phyloP scores from a whole-genome alignment of 2,329 filamentous ascomycete genomes.

The Sphaceloma murrayae region DNA sequence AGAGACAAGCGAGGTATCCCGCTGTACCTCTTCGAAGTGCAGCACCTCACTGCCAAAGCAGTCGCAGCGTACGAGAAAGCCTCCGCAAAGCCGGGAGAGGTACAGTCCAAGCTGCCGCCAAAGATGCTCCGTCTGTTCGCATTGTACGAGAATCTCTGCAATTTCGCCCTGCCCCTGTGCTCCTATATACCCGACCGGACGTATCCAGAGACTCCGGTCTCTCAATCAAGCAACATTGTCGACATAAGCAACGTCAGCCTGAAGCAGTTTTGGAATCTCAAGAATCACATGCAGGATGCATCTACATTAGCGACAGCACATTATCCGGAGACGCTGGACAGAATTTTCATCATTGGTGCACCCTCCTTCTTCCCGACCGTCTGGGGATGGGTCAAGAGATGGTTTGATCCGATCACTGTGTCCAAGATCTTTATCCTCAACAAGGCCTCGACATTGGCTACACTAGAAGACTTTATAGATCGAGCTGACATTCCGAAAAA shows the following conservation, averaged over 20 bases:
- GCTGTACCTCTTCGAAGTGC: constrained; percentile 82
- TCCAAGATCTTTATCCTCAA: constrained; percentile 92
- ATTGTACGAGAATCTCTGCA: constrained; percentile 83
- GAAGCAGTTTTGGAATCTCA: constrained; percentile 93
- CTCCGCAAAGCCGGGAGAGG: constrained; percentile 45
- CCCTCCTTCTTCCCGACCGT: constrained; percentile 86
- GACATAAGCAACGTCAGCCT: constrained; percentile 81
- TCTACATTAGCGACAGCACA: constrained; percentile 81
- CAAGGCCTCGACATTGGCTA: constrained; percentile 61
- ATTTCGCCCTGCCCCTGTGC: constrained; percentile 78
- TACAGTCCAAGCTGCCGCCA: constrained; percentile 56
- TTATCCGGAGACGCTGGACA: constrained; percentile 87
- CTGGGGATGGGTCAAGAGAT: constrained; percentile 90
- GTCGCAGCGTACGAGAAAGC: constrained; percentile 68
- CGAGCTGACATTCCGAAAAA: constrained; percentile 73
- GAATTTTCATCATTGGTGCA: constrained; percentile 80
- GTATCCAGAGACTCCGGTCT: constrained; percentile 72
- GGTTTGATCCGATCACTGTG: constrained; percentile 82
- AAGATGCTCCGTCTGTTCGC: constrained; percentile 82
- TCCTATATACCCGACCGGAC: constrained; percentile 64
- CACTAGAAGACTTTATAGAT: constrained; percentile 73
- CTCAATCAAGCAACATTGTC: constrained; percentile 88
- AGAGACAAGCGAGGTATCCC: constrained; percentile 86
- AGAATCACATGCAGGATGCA: constrained; percentile 87
- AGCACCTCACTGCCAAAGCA: constrained; percentile 70